Base-by-base conservation (phyloP, 2,329 filamentous ascomycete species). In the Fonsecaea multimorphosa region DNA sequence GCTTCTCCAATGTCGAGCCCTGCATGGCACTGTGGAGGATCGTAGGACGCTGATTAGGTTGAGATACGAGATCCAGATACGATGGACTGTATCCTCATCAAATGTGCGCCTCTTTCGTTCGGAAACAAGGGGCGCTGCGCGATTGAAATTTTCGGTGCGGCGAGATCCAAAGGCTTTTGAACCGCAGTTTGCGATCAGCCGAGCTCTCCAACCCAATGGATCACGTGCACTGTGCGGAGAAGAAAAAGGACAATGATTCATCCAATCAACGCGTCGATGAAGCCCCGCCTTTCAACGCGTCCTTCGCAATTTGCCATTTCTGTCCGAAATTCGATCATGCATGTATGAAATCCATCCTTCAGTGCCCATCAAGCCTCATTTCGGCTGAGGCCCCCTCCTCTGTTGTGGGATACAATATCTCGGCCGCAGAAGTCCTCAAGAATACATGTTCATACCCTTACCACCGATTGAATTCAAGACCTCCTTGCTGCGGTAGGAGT, bases 1-100 rank as follows among this genome's bases (percentile, higher is more conserved):
- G 44, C 44, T 49, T 49, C 44, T 49, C 44, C 44, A 49, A 49
- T 19, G 9, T 49, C 22, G 19, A 49, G 44, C 44, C 19, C 44
- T 49, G 44, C 44, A 49, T 49, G 19, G 14, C n/a, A 4, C 6
- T 11, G 3, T 11, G 44, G 4, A 14, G 4, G 44, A 49, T 49
- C 44, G 1, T 12, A 19, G 9, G 22, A 24, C 6, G n/a, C 19
- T n/a, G 38, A 40, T 40, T 40, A 19, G n/a, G 14, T 40, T 40
- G 12, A 40, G 38, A n/a, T 40, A 12, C 44, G 44, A 49, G 44
- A 49, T 49, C 6, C 12, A 24, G 44, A 12, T 22, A 24, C 44
- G 3, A 12, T 4, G 3, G 6, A 24, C 19, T n/a, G 36, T 24
- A 24, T 22, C 22, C 22, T 8, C 6, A 9, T 11, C 34, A 44